Conservation (phyloP, 2,329 filamentous ascomycete species). For the Fusarium verticillioides region DNA sequence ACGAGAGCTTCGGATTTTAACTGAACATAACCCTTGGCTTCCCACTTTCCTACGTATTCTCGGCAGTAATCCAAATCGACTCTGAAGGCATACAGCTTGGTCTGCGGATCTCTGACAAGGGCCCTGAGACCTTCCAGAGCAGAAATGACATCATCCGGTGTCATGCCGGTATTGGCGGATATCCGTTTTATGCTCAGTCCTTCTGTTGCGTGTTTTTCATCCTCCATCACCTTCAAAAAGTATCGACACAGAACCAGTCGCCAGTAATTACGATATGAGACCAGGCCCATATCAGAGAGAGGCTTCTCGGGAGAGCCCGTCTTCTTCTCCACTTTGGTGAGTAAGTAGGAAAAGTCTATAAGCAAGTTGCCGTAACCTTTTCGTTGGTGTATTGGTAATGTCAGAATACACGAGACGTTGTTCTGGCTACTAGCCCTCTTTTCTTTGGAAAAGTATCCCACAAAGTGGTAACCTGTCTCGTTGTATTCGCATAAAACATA, state of each 20-base stretch:
- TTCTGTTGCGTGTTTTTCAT: constrained; percentile 50
- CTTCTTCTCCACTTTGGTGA: constrained; percentile 92
- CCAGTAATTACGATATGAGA: constrained; percentile 99
- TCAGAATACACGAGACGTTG: constrained; percentile 97
- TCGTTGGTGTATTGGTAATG: constrained; percentile 93
- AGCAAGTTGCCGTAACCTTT: constrained; percentile 97
- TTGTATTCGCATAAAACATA: constrained; percentile 97
- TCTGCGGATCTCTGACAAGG: constrained; percentile 88
- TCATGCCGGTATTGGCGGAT: constrained; percentile 93
- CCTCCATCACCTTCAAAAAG: constrained; percentile 65
- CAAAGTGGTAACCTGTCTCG: constrained; percentile 91
- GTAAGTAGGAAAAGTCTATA: constrained; percentile 97
- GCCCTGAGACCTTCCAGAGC: constrained; percentile 90
- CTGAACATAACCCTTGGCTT: constrained; percentile 86
- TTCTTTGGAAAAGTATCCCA: constrained; percentile 99
- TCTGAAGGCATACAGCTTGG: constrained; percentile 88
- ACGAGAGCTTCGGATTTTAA: constrained; percentile 83
- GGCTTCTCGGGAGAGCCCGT: constrained; percentile 97
- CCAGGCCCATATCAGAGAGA: constrained; percentile 95
- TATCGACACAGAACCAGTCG: constrained; percentile 88
- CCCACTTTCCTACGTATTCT: constrained; percentile 89
- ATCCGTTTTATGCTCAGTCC: constrained; percentile 74
- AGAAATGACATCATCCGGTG: constrained; percentile 94
- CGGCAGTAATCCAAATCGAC: constrained; percentile 87
- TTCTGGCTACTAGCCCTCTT: constrained; percentile 94